phyloP scores from a whole-genome alignment of 140 eudicot genomes.

The Erigeron philadelphicus region DNA sequence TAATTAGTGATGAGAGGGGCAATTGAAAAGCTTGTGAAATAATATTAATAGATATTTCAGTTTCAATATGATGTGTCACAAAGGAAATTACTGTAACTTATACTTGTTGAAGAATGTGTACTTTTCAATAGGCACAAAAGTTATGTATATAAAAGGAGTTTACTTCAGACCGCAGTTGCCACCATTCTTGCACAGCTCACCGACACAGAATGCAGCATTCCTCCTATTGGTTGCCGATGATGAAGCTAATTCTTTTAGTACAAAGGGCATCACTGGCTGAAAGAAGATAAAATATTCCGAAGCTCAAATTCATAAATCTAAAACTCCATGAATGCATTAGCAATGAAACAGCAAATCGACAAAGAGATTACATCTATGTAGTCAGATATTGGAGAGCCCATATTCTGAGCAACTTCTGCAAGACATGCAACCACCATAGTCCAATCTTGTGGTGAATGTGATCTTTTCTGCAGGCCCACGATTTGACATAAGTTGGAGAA shows the following conservation, averaged over 20 bases:
- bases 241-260: slow-evolving; percentile 70
- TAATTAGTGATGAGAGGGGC: too few relatives aligned
- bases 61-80: neutral
- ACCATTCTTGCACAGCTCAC: slow-evolving; percentile 85
- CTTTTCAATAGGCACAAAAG: neutral
- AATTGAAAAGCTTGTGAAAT: neutral
- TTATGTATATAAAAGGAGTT: slow-evolving; percentile 20
- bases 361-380: slow-evolving; percentile 58
- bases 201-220: slow-evolving; percentile 94
- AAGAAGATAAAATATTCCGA: slow-evolving; percentile 27
- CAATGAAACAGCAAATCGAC: slow-evolving; percentile 13
- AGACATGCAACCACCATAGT: slow-evolving; percentile 95
- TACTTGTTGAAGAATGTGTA: neutral
- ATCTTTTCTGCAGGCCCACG: slow-evolving; percentile 55
- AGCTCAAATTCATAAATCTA: slow-evolving; percentile 1
- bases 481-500: slow-evolving; percentile 20
- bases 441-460: slow-evolving; percentile 86
- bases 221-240: slow-evolving; percentile 82
- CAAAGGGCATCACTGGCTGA: slow-evolving; percentile 79
- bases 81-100: neutral
- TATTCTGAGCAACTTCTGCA: slow-evolving; percentile 92
- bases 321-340: neutral
- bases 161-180: slow-evolving; percentile 66
- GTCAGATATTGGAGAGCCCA: slow-evolving; percentile 76
- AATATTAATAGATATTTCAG: neutral